Evolutionary conservation across 2,329 filamentous ascomycete genomes (phyloP).

Genomic region (Stachybotrys chartarum): DNA sequence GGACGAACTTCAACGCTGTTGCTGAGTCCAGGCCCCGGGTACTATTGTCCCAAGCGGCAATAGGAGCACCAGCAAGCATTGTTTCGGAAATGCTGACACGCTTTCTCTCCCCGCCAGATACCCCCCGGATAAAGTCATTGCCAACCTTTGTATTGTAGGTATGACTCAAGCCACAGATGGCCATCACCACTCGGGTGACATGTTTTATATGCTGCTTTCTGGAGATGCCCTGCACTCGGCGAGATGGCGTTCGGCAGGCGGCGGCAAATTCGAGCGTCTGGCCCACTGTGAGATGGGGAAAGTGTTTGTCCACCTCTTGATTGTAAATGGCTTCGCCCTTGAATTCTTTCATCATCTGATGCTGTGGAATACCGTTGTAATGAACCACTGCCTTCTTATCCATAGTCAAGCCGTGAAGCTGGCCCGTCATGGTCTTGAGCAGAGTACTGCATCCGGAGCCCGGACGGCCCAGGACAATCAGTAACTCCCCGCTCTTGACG

Average conservation of each 20-base stretch:
- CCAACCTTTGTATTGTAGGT: constrained; percentile 66
- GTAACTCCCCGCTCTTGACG: constrained; percentile 59
- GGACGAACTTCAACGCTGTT: constrained; percentile 12
- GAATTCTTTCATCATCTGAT: neutral
- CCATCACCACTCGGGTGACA: constrained; percentile 54
- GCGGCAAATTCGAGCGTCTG: constrained; percentile 54
- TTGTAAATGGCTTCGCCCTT: neutral
- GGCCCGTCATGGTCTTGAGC: constrained; percentile 46
- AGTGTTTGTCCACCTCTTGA: neutral
- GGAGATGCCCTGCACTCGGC: constrained; percentile 47
- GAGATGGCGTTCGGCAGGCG: constrained; percentile 50
- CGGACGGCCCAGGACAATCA: constrained; percentile 60
- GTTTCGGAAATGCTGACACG: constrained; percentile 71
- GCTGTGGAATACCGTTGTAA: neutral
- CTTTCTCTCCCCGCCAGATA: constrained; percentile 71
- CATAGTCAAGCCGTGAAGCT: constrained; percentile 56
- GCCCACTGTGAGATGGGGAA: constrained; percentile 53
- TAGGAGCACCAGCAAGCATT: constrained; percentile 40
- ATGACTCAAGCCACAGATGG: constrained; percentile 64
- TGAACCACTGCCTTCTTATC: constrained; percentile 26
- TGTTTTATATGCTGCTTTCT: constrained; percentile 45
- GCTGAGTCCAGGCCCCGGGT: constrained; percentile 16
- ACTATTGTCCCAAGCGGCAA: constrained; percentile 19
- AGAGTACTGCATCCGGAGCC: constrained; percentile 55
- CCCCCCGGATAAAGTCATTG: constrained; percentile 59